These are phyloP conservation scores for Blastobotrys indianensis DNA, from an alignment of 1,139 yeast genomes.

Conservation along the genomic window DNA sequence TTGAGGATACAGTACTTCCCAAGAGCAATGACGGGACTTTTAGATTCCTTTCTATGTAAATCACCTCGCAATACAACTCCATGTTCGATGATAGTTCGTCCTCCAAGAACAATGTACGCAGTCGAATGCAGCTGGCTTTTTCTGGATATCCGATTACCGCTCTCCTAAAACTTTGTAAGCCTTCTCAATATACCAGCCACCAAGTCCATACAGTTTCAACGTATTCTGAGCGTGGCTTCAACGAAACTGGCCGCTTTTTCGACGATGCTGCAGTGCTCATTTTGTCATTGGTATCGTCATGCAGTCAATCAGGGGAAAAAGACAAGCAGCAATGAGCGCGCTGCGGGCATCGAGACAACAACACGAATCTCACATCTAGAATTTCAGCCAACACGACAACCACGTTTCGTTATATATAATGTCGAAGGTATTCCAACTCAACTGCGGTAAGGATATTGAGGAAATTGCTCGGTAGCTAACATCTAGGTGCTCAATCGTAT, in stretches of 20 bases:
- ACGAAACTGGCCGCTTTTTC: too few relatives aligned
- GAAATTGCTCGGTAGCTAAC: slow-evolving; percentile 3
- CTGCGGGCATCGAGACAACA: too few relatives aligned
- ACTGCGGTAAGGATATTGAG: slow-evolving; percentile 28
- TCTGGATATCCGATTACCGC: slow-evolving; percentile 55
- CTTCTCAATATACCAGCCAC: background rate
- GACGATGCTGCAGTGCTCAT: too few relatives aligned
- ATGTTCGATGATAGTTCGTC: slow-evolving; percentile 38
- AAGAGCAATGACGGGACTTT: slow-evolving; percentile 41
- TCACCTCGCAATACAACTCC: slow-evolving; percentile 40
- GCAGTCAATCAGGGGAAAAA: too few relatives aligned
- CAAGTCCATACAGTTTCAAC: slow-evolving; percentile 32
- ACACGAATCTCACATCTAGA: too few relatives aligned
- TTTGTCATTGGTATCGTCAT: too few relatives aligned
- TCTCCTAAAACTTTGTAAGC: slow-evolving; percentile 30
- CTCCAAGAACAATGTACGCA: slow-evolving; percentile 42
- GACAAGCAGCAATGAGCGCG: too few relatives aligned
- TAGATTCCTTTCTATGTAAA: slow-evolving; percentile 30
- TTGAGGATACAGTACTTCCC: slow-evolving; percentile 45
- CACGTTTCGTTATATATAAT: slow-evolving; percentile 6
- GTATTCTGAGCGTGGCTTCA: slow-evolving; percentile 15
- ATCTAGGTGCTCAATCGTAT: slow-evolving; percentile 40
- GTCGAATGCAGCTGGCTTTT: slow-evolving; percentile 43
- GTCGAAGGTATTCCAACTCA: slow-evolving; percentile 29
- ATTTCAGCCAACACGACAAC: too few relatives aligned